phyloP scores from a whole-genome alignment of 306 rosid species.

The Ormosia emarginata region DNA sequence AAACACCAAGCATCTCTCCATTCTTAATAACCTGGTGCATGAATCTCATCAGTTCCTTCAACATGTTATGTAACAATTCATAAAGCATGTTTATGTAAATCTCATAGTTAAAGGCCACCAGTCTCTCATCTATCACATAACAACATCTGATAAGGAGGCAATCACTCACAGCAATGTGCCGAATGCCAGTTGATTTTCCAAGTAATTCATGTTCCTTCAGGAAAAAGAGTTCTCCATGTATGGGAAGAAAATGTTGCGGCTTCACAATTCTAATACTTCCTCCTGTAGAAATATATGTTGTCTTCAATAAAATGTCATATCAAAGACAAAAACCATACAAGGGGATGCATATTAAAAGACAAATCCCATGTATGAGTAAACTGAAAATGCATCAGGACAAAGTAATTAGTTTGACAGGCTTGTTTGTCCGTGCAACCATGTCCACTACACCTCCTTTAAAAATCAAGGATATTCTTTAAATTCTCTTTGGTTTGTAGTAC shows the following conservation, averaged over 20 bases:
- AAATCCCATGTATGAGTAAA: too few species aligned
- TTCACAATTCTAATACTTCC: conserved; percentile 88
- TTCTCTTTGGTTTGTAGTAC: background rate
- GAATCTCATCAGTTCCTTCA: conserved; percentile 25
- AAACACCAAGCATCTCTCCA: conserved; percentile 99
- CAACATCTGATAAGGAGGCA: conserved; percentile 28
- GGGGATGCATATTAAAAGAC: too few species aligned
- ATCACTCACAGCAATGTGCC: conserved; percentile 81
- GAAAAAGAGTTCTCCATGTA: conserved; percentile 96
- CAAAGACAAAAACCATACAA: conserved; percentile 17
- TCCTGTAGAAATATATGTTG: conserved; percentile 58
- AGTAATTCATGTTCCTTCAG: conserved; percentile 94
- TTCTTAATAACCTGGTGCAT: conserved; percentile 81
- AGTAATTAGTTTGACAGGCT: background rate
- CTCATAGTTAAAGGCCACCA: background rate
- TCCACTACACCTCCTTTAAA: background rate
- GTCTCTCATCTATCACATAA: background rate
- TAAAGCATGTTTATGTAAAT: background rate
- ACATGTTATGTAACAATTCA: background rate
- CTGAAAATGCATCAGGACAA: conserved; percentile 15
- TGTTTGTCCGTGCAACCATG: background rate
- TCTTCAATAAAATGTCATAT: conserved; percentile 13
- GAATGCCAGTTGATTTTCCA: conserved; percentile 94
- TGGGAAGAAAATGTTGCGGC: conserved; percentile 98
- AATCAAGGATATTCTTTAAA: background rate